phyloP scores from a whole-genome alignment of 2,329 filamentous ascomycete species.

The Aphanocladium album region DNA sequence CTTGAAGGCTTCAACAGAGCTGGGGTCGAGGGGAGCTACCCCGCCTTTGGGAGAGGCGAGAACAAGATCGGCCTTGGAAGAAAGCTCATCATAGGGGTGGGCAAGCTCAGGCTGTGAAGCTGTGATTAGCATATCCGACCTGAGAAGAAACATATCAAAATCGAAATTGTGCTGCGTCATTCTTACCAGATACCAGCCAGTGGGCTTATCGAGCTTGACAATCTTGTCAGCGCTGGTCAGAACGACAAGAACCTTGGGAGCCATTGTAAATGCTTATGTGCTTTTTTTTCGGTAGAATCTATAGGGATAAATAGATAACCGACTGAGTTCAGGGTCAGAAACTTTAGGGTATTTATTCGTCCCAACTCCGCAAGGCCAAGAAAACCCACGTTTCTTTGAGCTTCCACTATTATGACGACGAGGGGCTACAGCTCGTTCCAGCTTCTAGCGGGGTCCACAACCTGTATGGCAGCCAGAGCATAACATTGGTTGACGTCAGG shows the following conservation, averaged over 20 bases:
- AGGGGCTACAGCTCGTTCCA: neutral
- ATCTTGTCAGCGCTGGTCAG: constrained; percentile 58
- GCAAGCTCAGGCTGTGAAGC: constrained; percentile 52
- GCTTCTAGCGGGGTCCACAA: neutral
- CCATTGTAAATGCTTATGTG: constrained; percentile 31
- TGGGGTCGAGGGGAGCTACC: constrained; percentile 55
- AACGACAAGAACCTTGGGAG: constrained; percentile 63
- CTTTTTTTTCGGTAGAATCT: neutral
- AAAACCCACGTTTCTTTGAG: neutral
- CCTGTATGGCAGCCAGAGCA: neutral
- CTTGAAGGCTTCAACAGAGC: constrained; percentile 51
- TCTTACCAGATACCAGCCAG: constrained; percentile 66
- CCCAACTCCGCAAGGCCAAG: neutral
- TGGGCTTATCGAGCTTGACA: constrained; percentile 44
- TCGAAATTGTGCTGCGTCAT: neutral
- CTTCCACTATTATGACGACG: neutral
- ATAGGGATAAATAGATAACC: neutral
- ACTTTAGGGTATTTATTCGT: neutral
- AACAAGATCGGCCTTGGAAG: constrained; percentile 47
- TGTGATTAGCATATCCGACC: neutral
- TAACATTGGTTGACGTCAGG: constrained; percentile 5
- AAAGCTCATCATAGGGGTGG: constrained; percentile 57
- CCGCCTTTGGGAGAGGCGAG: constrained; percentile 61
- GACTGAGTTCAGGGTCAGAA: neutral
- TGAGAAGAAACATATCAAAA: no score